phyloP scores from a whole-genome alignment of 768 basidiomycete genomes.

The Glaciozyma antarctica region DNA sequence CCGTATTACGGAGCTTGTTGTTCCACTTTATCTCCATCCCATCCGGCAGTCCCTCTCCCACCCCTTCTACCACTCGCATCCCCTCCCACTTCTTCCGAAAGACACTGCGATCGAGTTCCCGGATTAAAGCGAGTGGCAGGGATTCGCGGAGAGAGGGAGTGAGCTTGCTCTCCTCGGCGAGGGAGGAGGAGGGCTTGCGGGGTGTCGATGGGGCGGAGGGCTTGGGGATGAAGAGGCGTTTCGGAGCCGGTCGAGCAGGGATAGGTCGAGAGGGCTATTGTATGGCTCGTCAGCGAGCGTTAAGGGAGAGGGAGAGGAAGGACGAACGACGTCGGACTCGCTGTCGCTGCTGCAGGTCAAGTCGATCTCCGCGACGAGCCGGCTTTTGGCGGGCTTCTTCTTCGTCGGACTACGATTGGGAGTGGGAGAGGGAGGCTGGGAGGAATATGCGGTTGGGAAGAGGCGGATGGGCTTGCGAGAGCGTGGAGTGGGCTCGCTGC shows the following conservation, averaged over 20 bases:
- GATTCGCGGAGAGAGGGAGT: slow-evolving; percentile 10
- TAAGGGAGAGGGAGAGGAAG: too few relatives aligned
- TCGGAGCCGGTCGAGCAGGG: not conserved
- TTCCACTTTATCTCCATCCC: slow-evolving; percentile 39
- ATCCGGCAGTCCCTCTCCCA: slow-evolving; percentile 30
- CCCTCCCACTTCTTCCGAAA: slow-evolving; percentile 20
- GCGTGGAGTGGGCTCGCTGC: slow-evolving; percentile 21
- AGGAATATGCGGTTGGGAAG: not conserved
- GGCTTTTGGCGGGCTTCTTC: not conserved
- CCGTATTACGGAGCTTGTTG: slow-evolving; percentile 41
- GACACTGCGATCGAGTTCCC: slow-evolving; percentile 23
- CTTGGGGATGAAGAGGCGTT: not conserved
- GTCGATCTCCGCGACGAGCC: slow-evolving; percentile 10
- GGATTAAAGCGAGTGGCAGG: slow-evolving; percentile 17
- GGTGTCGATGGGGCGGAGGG: not conserved
- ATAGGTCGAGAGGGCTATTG: not conserved
- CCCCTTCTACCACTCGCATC: not conserved
- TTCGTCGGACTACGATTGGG: not conserved
- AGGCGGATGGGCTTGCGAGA: slow-evolving; percentile 1
- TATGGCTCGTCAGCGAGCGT: not conserved
- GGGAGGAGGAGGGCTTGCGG: not conserved
- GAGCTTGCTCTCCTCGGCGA: not conserved
- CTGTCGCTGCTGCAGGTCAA: slow-evolving; percentile 13
- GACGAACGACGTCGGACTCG: not conserved
- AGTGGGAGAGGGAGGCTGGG: not conserved